Base-by-base conservation (phyloP, 495 filamentous ascomycete genomes). In the Aspergillus biplanus region DNA sequence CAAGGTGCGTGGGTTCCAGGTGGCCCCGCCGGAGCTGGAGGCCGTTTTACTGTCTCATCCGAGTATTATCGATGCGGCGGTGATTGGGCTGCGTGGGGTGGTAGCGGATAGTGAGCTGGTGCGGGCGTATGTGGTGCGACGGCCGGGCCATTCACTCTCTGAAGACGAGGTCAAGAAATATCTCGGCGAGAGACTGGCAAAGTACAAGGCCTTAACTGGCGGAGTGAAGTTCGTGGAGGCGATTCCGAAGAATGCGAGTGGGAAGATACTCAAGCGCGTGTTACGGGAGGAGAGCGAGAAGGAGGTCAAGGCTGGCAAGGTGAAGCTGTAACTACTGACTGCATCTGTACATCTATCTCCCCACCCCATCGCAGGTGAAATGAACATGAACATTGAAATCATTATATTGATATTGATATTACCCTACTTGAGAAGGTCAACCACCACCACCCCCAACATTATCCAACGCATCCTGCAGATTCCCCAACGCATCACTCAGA, bases 1-100 rank as follows among this genome's bases (percentile, higher is more conserved):
- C 75, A 93, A 94, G 75, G 92, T 93, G 61, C 80, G 82, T 15
- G 92, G 90, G 15, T 92, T 93, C 74, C 91, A 93, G 69, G 90
- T 95, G 4, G 83, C 92, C 0, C 92, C 92, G 0, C 88, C 91
- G 2, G 92, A 97, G 70, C 80, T 96, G 0, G 92, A 96, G 65
- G 90, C 86, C 4, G 71, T 90, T 3, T 78, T 96, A 3, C 65
- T 89, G 0, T 78, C 80, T 3, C 91, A 96, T 75, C 79, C 82
- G 2, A 81, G 86, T 21, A 82, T 97, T 12, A 78, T 87, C 3
- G 93, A 97, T 68, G 89, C 85, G 0, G 92, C 90, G 9, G 92
- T 97, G 1, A 87, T 93, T 44, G 90, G 92, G 0, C 77, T 96
- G 21, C 83, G 87, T 16, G 76, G 87, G 66, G 75, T 83, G 1